phyloP scores from a whole-genome alignment of 1,284 basidiomycete species.

The Vanrija pseudolonga region DNA sequence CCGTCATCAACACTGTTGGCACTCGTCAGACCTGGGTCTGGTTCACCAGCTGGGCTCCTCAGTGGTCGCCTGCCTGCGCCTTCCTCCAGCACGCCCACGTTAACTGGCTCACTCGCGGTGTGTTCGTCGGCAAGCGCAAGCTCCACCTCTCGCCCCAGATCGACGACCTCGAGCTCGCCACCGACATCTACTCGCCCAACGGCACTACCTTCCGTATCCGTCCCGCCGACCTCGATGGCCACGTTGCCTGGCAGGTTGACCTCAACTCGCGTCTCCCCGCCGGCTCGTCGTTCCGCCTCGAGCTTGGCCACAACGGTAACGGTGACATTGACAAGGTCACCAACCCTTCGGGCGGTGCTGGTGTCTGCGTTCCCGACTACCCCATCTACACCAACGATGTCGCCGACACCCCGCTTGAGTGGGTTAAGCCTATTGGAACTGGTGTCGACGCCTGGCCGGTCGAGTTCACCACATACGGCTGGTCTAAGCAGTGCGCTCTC shows the following conservation, averaged over 20 bases:
- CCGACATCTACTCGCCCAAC: slow-evolving; percentile 6
- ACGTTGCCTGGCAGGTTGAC: slow-evolving; percentile 6
- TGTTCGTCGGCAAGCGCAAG: slow-evolving; percentile 14
- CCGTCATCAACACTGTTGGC: slow-evolving; percentile 5
- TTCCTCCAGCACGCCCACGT: slow-evolving; percentile 9
- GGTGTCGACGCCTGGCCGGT: slow-evolving; percentile 3
- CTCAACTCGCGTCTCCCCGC: slow-evolving; percentile 8
- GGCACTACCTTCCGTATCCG: slow-evolving; percentile 2
- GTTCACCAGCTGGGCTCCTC: slow-evolving; percentile 7
- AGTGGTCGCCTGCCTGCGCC: slow-evolving; percentile 5
- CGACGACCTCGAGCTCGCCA: slow-evolving; percentile 7
- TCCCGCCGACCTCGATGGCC: slow-evolving; percentile 6
- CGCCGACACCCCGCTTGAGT: slow-evolving; percentile 3
- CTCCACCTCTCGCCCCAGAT: slow-evolving; percentile 7
- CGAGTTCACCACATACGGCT: slow-evolving; percentile 3
- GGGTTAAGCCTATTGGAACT: slow-evolving; percentile 6
- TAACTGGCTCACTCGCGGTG: slow-evolving; percentile 9
- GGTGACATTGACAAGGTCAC: slow-evolving; percentile 1
- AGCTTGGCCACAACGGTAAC: slow-evolving; percentile 11
- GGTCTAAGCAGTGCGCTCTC: neutral
- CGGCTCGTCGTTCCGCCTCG: slow-evolving; percentile 5
- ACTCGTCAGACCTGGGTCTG: slow-evolving; percentile 8
- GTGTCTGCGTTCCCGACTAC: slow-evolving; percentile 1
- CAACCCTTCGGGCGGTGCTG: neutral
- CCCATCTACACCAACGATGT: slow-evolving; percentile 1